Conservation (phyloP, 306 rosid species). For the Ceratonia siliqua region DNA sequence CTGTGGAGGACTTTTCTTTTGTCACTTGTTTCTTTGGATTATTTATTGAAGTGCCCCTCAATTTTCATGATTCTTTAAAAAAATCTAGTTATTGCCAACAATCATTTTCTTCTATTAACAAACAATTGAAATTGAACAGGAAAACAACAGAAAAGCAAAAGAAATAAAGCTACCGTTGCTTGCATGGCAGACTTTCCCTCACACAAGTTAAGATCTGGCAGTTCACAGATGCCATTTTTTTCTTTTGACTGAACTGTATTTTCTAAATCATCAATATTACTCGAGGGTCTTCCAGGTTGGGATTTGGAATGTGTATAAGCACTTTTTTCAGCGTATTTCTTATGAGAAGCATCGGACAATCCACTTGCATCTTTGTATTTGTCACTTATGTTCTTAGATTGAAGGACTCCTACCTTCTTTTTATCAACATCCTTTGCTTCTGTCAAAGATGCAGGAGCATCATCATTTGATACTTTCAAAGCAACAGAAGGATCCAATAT, state of each 20-base stretch:
- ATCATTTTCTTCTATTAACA: too few species aligned
- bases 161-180: slow-evolving; percentile 59
- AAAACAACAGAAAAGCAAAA: background rate
- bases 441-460: slow-evolving; percentile 43
- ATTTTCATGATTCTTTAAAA: background rate
- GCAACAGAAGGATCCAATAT: slow-evolving; percentile 55
- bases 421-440: slow-evolving; percentile 70
- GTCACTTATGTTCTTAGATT: slow-evolving; percentile 58
- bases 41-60: background rate
- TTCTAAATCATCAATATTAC: slow-evolving; percentile 53
- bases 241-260: slow-evolving; percentile 52
- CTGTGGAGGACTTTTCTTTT: background rate
- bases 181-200: slow-evolving; percentile 56
- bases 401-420: slow-evolving; percentile 57
- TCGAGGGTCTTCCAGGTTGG: slow-evolving; percentile 62
- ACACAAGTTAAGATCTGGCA: slow-evolving; percentile 64
- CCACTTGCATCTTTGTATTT: slow-evolving; percentile 67
- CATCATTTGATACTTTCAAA: slow-evolving; percentile 60
- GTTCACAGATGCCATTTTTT: slow-evolving; percentile 64
- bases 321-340: slow-evolving; percentile 68
- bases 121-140: slow-evolving; percentile 10
- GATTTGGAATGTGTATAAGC: slow-evolving; percentile 55
- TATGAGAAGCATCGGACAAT: slow-evolving; percentile 53
- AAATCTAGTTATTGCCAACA: background rate
- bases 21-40: slow-evolving; percentile 15